phyloP scores from a whole-genome alignment of 2,329 filamentous ascomycete species.

The Colletotrichum liriopes region DNA sequence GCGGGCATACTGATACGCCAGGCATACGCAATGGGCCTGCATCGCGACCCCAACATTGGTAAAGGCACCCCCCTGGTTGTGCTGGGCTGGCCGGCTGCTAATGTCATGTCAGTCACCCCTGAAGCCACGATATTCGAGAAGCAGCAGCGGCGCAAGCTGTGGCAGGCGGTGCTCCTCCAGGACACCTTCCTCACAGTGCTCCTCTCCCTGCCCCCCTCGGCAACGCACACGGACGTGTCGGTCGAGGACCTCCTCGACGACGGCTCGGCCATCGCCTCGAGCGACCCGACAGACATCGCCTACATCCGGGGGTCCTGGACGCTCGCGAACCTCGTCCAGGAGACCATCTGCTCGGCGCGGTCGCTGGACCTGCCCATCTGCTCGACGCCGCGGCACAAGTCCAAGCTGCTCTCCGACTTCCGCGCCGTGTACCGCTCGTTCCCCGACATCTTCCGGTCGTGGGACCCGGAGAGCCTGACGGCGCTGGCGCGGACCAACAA shows the following conservation, averaged over 20 bases:
- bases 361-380: conserved; percentile 82
- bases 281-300: conserved; percentile 76
- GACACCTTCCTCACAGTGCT: conserved; percentile 87
- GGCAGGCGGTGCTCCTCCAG: conserved; percentile 86
- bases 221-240: conserved; percentile 84
- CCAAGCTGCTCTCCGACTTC: conserved; percentile 79
- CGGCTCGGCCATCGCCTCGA: conserved; percentile 68
- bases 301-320: conserved; percentile 86
- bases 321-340: conserved; percentile 83
- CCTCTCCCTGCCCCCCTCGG: conserved; percentile 82
- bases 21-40: conserved; percentile 85
- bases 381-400: conserved; percentile 77
- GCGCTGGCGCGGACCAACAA: conserved; percentile 72
- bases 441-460: conserved; percentile 78
- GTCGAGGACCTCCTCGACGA: conserved; percentile 82
- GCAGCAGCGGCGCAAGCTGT: conserved; percentile 83
- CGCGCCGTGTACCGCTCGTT: conserved; percentile 81
- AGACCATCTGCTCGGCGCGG: conserved; percentile 81
- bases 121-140: conserved; percentile 80
- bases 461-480: conserved; percentile 73
- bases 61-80: conserved; percentile 44
- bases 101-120: conserved; percentile 66
- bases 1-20: conserved; percentile 83
- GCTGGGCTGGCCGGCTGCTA: conserved; percentile 7
- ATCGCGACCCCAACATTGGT: conserved; percentile 84